Conservation (phyloP, 164 flowering plant species). For the Macadamia integrifolia region DNA sequence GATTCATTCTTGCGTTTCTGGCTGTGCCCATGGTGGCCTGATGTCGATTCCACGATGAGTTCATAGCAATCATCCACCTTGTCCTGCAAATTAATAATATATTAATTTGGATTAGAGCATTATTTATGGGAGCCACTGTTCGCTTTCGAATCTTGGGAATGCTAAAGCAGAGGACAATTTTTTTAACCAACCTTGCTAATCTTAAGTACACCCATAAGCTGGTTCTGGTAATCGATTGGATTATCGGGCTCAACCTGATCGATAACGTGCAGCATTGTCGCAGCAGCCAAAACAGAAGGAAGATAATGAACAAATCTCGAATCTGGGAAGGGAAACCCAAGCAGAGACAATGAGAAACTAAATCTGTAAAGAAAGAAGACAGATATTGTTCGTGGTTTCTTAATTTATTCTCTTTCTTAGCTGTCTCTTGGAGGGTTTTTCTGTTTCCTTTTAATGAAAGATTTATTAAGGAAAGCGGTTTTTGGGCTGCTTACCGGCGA, state of each 20-base stretch:
- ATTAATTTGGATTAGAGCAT: no score
- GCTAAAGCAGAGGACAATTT: no score
- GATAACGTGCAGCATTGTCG: slow-evolving; percentile 64
- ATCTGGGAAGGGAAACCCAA: slow-evolving; percentile 21
- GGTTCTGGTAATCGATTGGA: slow-evolving; percentile 44
- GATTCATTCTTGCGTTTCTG: slow-evolving; percentile 39
- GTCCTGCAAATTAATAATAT: slow-evolving; percentile 29
- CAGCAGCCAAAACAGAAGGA: slow-evolving; percentile 66
- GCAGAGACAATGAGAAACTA: neutral
- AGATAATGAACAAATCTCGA: slow-evolving; percentile 32
- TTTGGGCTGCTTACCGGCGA: slow-evolving; percentile 41
- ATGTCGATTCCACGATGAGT: slow-evolving; percentile 34
- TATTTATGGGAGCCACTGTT: no score
- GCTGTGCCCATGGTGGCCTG: slow-evolving; percentile 16
- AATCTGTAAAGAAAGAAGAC: neutral
- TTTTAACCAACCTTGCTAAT: slow-evolving; percentile 41
- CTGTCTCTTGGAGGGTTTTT: no score
- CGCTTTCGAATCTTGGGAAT: no score
- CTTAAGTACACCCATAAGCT: slow-evolving; percentile 56
- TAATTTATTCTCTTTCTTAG: no score
- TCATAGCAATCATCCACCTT: slow-evolving; percentile 50
- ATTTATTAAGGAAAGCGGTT: neutral
- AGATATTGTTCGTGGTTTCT: neutral
- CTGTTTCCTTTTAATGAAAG: no score
- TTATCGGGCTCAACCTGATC: slow-evolving; percentile 49